Conservation (phyloP, 202 grass and related monocot species). For the Brachypodium distachyon region DNA sequence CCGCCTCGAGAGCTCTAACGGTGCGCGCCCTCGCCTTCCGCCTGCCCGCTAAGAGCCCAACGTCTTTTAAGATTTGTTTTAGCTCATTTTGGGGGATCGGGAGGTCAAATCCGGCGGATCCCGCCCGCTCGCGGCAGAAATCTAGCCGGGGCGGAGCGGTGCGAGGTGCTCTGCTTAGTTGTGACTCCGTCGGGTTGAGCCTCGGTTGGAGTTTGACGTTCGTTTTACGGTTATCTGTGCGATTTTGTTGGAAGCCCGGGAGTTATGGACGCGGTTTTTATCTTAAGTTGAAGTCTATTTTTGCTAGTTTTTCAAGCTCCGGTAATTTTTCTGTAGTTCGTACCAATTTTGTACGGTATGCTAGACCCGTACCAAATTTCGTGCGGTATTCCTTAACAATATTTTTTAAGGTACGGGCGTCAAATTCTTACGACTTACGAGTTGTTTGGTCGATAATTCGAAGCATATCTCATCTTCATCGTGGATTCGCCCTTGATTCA, state of each 20-base stretch:
- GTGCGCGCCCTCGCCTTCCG: not conserved
- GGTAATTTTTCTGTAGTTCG: not conserved
- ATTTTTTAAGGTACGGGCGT: not conserved
- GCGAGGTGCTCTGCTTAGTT: not conserved
- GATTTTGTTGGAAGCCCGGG: not conserved
- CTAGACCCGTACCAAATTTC: not conserved
- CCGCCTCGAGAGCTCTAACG: not conserved
- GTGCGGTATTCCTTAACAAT: not conserved
- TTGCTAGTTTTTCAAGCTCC: not conserved
- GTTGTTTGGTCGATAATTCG: constrained; percentile 9
- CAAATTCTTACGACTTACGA: not conserved
- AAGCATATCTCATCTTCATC: not conserved
- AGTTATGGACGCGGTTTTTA: not conserved
- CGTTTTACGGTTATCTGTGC: not conserved
- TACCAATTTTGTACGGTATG: not conserved
- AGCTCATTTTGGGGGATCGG: not conserved
- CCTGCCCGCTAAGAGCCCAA: not conserved
- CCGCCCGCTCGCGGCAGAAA: constrained; percentile 4
- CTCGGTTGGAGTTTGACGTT: not conserved
- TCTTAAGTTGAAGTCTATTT: not conserved
- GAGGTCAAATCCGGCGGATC: not conserved
- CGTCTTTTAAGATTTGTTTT: not conserved
- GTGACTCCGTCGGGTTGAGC: not conserved
- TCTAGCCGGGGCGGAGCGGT: not conserved
- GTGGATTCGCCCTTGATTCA: not conserved